Percentiles rank a stretch among this genome's conserved stretches.
Conservation (phyloP, 441 rosid genomes). For the Cnidoscolus chayamansa region DNA sequence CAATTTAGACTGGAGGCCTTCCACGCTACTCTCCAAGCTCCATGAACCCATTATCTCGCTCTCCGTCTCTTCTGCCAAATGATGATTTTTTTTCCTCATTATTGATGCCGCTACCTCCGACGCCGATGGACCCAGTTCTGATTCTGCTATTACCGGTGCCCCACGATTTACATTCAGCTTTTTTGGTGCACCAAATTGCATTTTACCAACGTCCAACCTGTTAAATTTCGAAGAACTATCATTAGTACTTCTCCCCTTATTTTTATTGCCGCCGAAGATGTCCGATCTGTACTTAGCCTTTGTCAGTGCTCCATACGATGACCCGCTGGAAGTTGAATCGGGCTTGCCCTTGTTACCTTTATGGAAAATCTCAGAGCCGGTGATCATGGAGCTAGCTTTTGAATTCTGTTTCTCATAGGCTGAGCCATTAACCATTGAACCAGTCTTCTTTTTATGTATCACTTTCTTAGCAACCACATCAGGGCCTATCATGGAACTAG, state of each 20-base stretch:
- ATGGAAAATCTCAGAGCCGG: no score
- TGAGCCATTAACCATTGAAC: constrained; percentile 31
- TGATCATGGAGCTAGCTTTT: no score
- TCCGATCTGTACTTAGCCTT: constrained; percentile 22
- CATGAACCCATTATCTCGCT: constrained; percentile 48
- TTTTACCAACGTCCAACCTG: constrained; percentile 6
- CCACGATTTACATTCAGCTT: neutral
- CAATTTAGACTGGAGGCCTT: constrained; percentile 71
- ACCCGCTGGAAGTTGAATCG: neutral
- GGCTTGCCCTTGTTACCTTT: neutral
- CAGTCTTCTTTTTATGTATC: neutral
- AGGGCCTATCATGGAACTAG: constrained; percentile 53
- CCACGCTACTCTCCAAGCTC: constrained; percentile 63
- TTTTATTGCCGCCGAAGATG: neutral
- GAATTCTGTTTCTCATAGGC: neutral
- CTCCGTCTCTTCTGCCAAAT: constrained; percentile 35
- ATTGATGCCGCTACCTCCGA: constrained; percentile 72
- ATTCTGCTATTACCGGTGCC: constrained; percentile 38
- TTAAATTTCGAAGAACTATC: neutral
- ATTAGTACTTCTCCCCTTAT: neutral
- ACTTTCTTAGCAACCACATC: constrained; percentile 9
- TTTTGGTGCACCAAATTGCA: constrained; percentile 15
- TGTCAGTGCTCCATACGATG: constrained; percentile 8
- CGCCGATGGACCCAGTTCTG: constrained; percentile 78
- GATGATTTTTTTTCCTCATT: constrained; percentile 32